These are phyloP conservation scores for Herpetomonas tarakana DNA, from an alignment of 208 protist species.

Conservation along the genomic window DNA sequence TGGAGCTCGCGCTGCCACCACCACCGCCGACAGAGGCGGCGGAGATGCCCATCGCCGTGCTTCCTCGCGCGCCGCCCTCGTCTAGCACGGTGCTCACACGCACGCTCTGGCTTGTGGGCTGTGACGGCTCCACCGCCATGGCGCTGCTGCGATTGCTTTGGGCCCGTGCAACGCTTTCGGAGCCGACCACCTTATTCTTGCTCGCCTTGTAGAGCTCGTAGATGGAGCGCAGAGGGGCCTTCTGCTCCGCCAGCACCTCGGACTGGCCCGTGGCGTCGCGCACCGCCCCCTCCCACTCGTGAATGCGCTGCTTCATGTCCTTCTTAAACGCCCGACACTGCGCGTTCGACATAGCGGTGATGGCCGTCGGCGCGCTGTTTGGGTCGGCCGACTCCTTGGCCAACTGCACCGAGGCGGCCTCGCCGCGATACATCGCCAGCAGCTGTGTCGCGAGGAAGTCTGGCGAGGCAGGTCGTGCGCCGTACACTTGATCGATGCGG, in stretches of 20 bases:
- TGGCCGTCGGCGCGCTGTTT: constrained; percentile 19
- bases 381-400: constrained; percentile 44
- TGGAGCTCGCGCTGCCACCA: background rate
- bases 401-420: constrained; percentile 60
- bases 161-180: constrained; percentile 20
- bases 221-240: constrained; percentile 65
- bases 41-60: no score
- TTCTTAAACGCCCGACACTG: constrained; percentile 78
- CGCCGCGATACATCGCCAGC: constrained; percentile 67
- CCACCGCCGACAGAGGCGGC: constrained; percentile 3
- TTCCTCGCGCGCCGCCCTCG: no score
- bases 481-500: constrained; percentile 65
- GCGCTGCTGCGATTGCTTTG: constrained; percentile 9
- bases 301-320: constrained; percentile 87
- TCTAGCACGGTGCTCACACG: background rate
- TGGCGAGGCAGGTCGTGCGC: constrained; percentile 38
- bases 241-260: constrained; percentile 65
- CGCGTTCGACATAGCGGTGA: constrained; percentile 46
- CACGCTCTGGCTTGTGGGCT: background rate
- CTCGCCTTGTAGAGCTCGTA: constrained; percentile 83
- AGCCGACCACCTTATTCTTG: constrained; percentile 52
- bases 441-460: constrained; percentile 67
- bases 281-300: constrained; percentile 83
- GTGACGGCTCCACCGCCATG: background rate
- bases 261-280: constrained; percentile 56